Percentiles rank a stretch among this genome's conserved stretches.
Conservation (phyloP, 495 filamentous ascomycete genomes). For the Trichocladium uniseriatum region DNA sequence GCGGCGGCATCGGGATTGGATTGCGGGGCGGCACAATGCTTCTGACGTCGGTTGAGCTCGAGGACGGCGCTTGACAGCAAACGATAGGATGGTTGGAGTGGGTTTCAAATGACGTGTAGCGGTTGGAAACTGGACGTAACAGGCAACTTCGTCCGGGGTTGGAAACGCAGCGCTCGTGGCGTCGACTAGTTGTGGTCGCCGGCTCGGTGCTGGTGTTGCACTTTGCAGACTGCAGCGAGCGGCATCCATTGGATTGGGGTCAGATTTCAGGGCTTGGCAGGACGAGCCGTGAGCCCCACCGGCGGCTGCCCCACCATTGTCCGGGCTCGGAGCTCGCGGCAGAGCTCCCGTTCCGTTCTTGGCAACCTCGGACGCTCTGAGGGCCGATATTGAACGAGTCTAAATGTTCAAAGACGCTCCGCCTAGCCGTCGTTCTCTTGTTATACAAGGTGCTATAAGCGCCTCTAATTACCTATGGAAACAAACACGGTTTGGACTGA, state of each 20-base stretch:
- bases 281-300: conserved; percentile 1
- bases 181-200: not conserved
- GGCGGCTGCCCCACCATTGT: not conserved
- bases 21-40: conserved; percentile 1
- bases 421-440: too few species aligned
- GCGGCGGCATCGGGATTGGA: conserved; percentile 56
- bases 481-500: too few species aligned
- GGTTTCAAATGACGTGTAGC: too few species aligned
- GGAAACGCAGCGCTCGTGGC: not conserved
- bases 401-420: too few species aligned
- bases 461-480: too few species aligned
- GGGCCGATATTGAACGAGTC: too few species aligned
- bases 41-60: not conserved
- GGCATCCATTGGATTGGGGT: not conserved
- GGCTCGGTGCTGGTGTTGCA: not conserved
- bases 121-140: too few species aligned
- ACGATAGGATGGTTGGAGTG: not conserved
- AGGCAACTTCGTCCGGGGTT: not conserved
- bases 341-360: not conserved
- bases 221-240: conserved; percentile 1
- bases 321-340: not conserved
- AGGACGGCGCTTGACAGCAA: too few species aligned
- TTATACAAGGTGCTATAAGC: too few species aligned
- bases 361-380: not conserved
- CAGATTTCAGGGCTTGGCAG: conserved; percentile 7